Base-by-base conservation (phyloP, 306 rosid genomes). In the Carpinus viminea region DNA sequence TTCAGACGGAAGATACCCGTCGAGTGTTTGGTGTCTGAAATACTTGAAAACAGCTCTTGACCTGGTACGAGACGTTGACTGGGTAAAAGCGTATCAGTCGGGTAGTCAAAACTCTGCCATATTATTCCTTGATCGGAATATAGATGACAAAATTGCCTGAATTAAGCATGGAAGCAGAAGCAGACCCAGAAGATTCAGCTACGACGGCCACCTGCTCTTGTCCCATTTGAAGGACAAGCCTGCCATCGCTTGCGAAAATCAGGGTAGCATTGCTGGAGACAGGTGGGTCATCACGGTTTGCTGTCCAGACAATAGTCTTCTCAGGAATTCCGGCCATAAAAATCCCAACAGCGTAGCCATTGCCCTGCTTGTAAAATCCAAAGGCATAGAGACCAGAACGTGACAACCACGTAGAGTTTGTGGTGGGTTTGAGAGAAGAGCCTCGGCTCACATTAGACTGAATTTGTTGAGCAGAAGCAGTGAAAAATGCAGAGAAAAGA, bases 221-320 rank as follows among this genome's bases (percentile, higher is more conserved):
- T 13, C 53, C 6, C 0, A 59, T 55, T 10, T 12, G 51, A 78
- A 83, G 20, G 43, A 53, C 47, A 57, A 83, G 71, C 12, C 17
- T 70, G 10, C 87, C 84, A 20, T 64, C 79, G 0, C 2, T 57
- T 8, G 79, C 18, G 68, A 83, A 76, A 38, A 20, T 41, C 78
- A 83, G 38, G 20, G 76, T 65, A n/a, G 70, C 70, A 57, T 61
- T 48, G 17, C 7, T 8, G 7, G 78, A 46, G 34, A 72, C 74
- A n/a, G 71, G 82, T 3, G 62, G 62, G 3, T 50, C 15, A 18
- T 84, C 79, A 52, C 71, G 57, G 12, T 77, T 76, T 12, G 74
- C 76, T 2, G 80, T 80, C 87, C 85, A 84, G 8, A 84, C 81
- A 1, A 83, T 60, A 36, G 84, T 80, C 75, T 76, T 84, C n/a